phyloP scores from a whole-genome alignment of 2,329 filamentous ascomycete genomes.

The Penicillium capsulatum region DNA sequence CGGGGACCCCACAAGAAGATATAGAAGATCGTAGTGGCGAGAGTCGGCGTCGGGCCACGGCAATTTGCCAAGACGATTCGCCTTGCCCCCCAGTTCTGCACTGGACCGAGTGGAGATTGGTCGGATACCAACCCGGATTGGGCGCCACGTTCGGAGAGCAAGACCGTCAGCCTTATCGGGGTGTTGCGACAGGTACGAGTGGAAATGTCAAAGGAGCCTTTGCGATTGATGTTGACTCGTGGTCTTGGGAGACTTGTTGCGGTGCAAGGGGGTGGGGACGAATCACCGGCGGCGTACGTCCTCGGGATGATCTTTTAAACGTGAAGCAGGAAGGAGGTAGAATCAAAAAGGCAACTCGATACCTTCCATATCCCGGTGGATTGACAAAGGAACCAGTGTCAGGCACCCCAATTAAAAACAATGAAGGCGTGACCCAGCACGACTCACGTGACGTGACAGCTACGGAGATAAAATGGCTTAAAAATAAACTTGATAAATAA shows the following conservation, averaged over 20 bases:
- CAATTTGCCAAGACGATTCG: slow-evolving; percentile 6
- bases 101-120: slow-evolving; percentile 14
- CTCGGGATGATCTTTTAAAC: no score
- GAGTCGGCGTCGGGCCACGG: slow-evolving; percentile 6
- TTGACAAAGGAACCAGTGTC: neutral
- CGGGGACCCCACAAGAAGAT: slow-evolving; percentile 1
- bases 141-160: slow-evolving; percentile 16
- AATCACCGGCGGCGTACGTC: no score
- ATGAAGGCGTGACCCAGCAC: no score
- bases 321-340: neutral
- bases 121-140: slow-evolving; percentile 17
- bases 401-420: no score
- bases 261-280: no score
- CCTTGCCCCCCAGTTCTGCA: slow-evolving; percentile 16
- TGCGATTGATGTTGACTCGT: neutral
- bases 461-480: no score
- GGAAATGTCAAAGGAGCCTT: no score
- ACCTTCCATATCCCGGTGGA: no score
- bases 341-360: no score
- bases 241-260: neutral
- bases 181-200: neutral
- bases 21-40: slow-evolving; percentile 3
- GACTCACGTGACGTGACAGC: no score
- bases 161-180: slow-evolving; percentile 16
- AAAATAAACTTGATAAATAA: neutral